Percentiles rank a stretch among this genome's conserved stretches.
Conservation (phyloP, 176 grass and related monocot genomes). For the Bonia amplexicaulis region DNA sequence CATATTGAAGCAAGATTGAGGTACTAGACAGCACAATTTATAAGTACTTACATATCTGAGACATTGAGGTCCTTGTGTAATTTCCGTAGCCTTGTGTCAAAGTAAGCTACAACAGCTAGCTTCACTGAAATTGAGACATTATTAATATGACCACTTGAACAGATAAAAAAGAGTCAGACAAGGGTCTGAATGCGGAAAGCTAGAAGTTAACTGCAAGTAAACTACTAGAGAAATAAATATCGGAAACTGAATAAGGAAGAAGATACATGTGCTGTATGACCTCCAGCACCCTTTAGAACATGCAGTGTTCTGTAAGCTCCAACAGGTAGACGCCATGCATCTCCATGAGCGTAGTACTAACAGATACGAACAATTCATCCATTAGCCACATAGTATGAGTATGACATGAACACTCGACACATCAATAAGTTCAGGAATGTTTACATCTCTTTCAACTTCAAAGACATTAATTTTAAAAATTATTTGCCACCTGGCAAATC, state of each 20-base stretch:
- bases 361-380: conserved; percentile 5
- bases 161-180: neutral
- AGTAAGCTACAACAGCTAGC: conserved; percentile 89
- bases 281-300: conserved; percentile 73
- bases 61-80: conserved; percentile 70
- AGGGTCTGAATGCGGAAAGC: neutral
- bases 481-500: neutral
- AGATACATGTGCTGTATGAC: conserved; percentile 43
- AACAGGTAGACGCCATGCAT: conserved; percentile 66
- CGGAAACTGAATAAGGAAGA: conserved; percentile 12
- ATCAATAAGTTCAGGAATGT: neutral
- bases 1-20: neutral
- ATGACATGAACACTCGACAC: neutral
- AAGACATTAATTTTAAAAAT: neutral
- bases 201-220: neutral
- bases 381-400: neutral
- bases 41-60: conserved; percentile 59
- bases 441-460: neutral
- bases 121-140: conserved; percentile 69
- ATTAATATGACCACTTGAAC: neutral
- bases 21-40: neutral
- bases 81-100: conserved; percentile 72
- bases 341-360: conserved; percentile 68
- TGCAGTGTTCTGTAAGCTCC: conserved; percentile 54
- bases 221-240: neutral